These are phyloP conservation scores for Rhododendron ferrugineum DNA, from an alignment of 148 eudicot genomes.

Conservation along the genomic window DNA sequence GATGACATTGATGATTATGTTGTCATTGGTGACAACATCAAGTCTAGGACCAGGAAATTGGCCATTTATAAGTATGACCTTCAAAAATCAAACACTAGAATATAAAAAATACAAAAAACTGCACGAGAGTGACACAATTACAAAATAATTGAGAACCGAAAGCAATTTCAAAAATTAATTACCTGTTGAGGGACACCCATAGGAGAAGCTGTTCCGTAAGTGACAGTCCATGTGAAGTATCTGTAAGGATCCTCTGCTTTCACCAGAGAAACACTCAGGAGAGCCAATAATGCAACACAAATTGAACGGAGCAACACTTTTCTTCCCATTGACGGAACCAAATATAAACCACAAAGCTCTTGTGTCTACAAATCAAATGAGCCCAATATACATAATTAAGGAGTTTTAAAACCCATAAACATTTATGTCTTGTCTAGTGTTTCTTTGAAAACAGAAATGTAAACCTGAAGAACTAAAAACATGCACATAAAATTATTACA, in stretches of 20 bases:
- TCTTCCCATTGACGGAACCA: constrained; percentile 14
- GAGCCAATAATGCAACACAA: constrained; percentile 21
- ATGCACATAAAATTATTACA: not conserved
- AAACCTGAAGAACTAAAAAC: not conserved
- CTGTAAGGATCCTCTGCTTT: constrained; percentile 70
- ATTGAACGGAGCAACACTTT: constrained; percentile 1
- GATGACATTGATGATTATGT: constrained; percentile 66
- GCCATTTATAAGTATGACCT: constrained; percentile 92
- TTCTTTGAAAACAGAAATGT: not conserved
- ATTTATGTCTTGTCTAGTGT: not conserved
- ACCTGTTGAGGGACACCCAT: constrained; percentile 83
- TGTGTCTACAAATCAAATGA: constrained; percentile 3
- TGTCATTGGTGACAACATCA: constrained; percentile 82
- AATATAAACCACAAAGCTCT: not conserved
- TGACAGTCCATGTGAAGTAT: constrained; percentile 75
- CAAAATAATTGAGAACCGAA: not conserved
- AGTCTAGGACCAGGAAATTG: constrained; percentile 91
- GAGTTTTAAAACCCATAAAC: not conserved
- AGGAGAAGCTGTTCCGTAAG: constrained; percentile 78
- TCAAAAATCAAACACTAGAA: constrained; percentile 12
- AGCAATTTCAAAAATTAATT: not conserved
- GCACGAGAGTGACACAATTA: not conserved
- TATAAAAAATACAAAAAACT: not conserved
- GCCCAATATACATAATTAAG: not conserved
- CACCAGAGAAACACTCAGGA: constrained; percentile 37